phyloP scores from a whole-genome alignment of 106 monocot species.

The Platanthera zijinensis region DNA sequence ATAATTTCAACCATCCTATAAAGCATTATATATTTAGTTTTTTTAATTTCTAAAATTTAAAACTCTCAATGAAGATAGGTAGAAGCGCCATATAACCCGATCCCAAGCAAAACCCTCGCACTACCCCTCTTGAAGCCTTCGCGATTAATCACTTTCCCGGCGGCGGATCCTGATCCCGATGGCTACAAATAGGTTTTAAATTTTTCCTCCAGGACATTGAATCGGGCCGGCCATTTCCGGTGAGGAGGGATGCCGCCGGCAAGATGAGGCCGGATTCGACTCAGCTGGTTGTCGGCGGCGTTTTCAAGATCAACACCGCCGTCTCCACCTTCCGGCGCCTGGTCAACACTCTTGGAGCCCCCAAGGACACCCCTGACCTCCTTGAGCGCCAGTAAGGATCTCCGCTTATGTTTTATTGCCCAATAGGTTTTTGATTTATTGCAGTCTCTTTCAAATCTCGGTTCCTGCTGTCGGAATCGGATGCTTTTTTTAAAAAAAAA shows the following conservation, averaged over 20 bases:
- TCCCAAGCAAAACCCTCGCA: too few species aligned
- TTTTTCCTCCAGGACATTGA: constrained; percentile 69
- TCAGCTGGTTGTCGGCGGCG: constrained; percentile 44
- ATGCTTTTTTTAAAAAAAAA: neutral
- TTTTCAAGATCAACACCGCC: constrained; percentile 65
- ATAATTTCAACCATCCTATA: too few species aligned
- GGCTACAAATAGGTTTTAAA: too few species aligned
- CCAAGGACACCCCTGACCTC: constrained; percentile 60
- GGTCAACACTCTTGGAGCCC: constrained; percentile 58
- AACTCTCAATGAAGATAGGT: too few species aligned
- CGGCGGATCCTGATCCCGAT: too few species aligned
- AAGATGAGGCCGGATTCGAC: constrained; percentile 27
- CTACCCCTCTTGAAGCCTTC: too few species aligned
- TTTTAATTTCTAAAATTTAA: too few species aligned
- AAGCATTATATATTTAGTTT: too few species aligned
- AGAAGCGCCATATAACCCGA: too few species aligned
- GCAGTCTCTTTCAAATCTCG: neutral
- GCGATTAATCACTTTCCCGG: too few species aligned
- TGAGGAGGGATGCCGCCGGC: constrained; percentile 5
- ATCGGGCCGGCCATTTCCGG: constrained; percentile 17
- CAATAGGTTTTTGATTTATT: neutral
- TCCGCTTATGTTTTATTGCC: neutral
- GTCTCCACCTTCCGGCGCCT: constrained; percentile 56
- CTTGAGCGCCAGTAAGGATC: constrained; percentile 45
- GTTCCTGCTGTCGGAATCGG: neutral